phyloP scores from a whole-genome alignment of 139 green algal species.

The Picochlorum sp. region DNA sequence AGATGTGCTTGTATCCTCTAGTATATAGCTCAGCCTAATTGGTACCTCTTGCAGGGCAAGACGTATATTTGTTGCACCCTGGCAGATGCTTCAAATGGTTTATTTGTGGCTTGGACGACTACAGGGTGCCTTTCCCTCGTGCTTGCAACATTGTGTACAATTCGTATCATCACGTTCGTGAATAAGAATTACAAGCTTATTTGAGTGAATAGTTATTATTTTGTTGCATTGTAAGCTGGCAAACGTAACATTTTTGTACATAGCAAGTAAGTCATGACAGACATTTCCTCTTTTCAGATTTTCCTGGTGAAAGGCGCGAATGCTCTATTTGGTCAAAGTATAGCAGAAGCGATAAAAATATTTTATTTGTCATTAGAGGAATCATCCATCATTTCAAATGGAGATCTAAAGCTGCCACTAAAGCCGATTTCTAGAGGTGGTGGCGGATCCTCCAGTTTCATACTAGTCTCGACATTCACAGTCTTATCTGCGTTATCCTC shows the following conservation, averaged over 20 bases:
- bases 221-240: background rate
- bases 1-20: no score
- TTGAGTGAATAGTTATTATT: background rate
- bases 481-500: background rate
- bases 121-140: constrained; percentile 6
- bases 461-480: background rate
- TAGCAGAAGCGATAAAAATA: no score
- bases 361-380: no score
- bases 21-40: no score
- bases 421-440: background rate
- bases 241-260: background rate
- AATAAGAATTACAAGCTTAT: background rate
- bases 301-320: no score
- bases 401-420: background rate
- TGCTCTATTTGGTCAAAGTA: no score
- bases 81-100: background rate
- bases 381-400: background rate
- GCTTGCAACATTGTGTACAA: constrained; percentile 2
- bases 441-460: background rate
- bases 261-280: background rate
- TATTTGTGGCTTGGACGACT: constrained; percentile 18
- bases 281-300: no score
- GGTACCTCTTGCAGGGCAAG: background rate
- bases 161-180: background rate
- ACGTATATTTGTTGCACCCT: constrained; percentile 10